Base-by-base conservation (phyloP, 148 eudicot genomes). In the Rhododendron molle region DNA sequence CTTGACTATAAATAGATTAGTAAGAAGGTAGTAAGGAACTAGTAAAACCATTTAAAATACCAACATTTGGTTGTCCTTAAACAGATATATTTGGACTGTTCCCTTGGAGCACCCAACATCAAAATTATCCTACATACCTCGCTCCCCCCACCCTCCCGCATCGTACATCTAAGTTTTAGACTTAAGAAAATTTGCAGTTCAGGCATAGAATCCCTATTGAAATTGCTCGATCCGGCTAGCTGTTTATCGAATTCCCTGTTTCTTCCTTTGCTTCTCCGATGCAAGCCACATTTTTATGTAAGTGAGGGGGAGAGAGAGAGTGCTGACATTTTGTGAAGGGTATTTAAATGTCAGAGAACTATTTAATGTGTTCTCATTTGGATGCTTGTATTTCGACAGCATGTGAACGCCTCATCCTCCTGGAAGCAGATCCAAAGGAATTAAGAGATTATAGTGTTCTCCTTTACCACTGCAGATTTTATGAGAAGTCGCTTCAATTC, bases 401-500 rank as follows among this genome's bases (percentile, higher is more conserved):
- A 56, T 96, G 98, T 58, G 97, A 96, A 85, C 96, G 96, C 30
- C 98, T 96, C 49, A 94, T 96, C 83, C 88, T 96, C 38, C 88
- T 96, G 85, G 92, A 90, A 91, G 86, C 94, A 71, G 92, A 93
- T 89, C 83, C 84, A 0, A 92, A 88, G 67, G 98, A 94, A 85
- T 78, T 94, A 85, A 92, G 98, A 87, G 97, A 96, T 85, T 96
- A 96, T 78, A 90, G 92, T 80, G 91, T 88, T 82, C 98, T 96
- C 80, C 94, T 96, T 14, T 96, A 96, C 87, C 98, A 96, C 86
- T 92, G 95, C 83, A 94, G 98, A 85, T 91, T 91, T 86, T 96
- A 93, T 62, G 93, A 94, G 82, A 93, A 96, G 72, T 86, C 98
- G 13, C 85, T 92, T 80, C 90, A 89, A 40, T 92, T 88, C 89